Conservation (phyloP, 2,329 filamentous ascomycete species). For the Neobulgaria alba region DNA sequence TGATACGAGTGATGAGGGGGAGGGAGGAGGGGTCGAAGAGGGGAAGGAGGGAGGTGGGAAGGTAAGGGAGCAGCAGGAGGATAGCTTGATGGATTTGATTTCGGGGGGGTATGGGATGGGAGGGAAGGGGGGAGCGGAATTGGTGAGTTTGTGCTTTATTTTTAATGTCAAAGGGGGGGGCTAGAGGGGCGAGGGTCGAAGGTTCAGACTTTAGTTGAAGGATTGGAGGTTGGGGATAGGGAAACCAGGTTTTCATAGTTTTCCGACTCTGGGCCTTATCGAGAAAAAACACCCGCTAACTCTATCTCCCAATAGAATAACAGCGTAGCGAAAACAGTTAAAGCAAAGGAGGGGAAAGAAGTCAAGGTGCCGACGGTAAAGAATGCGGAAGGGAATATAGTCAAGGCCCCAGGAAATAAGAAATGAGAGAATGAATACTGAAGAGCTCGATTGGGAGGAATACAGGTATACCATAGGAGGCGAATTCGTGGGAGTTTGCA, state of each 20-base stretch:
- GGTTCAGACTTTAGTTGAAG: background rate
- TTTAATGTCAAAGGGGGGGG: background rate
- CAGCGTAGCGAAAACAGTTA: no score
- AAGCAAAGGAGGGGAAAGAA: no score
- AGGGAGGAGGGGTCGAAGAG: slow-evolving; percentile 34
- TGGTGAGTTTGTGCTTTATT: background rate
- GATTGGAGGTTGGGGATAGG: background rate
- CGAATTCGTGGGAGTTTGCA: background rate
- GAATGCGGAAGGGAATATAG: no score
- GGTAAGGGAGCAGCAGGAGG: slow-evolving; percentile 32
- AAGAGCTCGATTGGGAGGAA: no score
- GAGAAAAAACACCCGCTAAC: no score
- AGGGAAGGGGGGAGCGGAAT: background rate
- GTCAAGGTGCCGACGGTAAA: no score
- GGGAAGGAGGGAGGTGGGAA: slow-evolving; percentile 26
- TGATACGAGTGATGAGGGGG: slow-evolving; percentile 26
- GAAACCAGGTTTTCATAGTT: no score
- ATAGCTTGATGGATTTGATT: slow-evolving; percentile 49
- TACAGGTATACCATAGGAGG: no score
- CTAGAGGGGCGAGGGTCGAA: background rate
- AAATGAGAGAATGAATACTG: no score
- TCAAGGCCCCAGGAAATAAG: no score
- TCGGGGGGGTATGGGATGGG: slow-evolving; percentile 30
- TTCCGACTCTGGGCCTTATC: no score
- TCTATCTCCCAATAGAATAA: no score